Evolutionary conservation across 768 basidiomycete genomes (phyloP), one percentile per base, ranked within the genome.

Genomic region (Sutorius australiensis): DNA sequence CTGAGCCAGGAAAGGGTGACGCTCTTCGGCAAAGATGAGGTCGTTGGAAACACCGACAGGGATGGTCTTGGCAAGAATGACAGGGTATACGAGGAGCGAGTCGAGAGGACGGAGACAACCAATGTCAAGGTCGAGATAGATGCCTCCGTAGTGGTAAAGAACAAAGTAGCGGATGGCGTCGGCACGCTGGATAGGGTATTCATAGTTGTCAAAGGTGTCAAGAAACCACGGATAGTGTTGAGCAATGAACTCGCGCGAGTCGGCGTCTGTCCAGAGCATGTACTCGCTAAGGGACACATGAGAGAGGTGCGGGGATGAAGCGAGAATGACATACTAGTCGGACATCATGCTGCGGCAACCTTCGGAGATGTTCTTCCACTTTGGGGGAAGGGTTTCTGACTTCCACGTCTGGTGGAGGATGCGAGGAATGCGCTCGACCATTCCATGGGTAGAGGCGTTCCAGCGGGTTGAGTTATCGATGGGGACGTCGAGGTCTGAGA

Each of bases 331-430:
- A 63, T 68, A 97, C 95, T 97, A 99, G 79, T 97, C 94, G 6
- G 91, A 81, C 86, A 95, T 94, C 79, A 97, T 85, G 62, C 89
- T 83, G 53, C 86, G 80, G 74, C 97, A 98, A 28, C 77, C 84
- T 67, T 91, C 79, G 27, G 93, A 93, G 41, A 94, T 78, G 37
- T 73, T 75, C 55, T 80, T 80, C 95, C 95, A 99, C 55, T 81
- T 79, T 40, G 76, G 71, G 3, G 97, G 97, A 21, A 99, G 76
- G 0, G 80, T 81, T 50, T 95, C 87, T 10, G 88, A 84, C 77
- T 95, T 97, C 97, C 97, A 99, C 21, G 97, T 98, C 80, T 98
- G 95, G 71, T 99, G 97, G 44, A 99, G 81, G 53, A 99, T 90
- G 46, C 92, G 81, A 3, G 95, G 97, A 34, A 98, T 84, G 59